Evolutionary conservation across 805 yeast genomes (phyloP), one percentile per base, ranked within the genome.

Genomic region (Jamesozyma piceae): DNA sequence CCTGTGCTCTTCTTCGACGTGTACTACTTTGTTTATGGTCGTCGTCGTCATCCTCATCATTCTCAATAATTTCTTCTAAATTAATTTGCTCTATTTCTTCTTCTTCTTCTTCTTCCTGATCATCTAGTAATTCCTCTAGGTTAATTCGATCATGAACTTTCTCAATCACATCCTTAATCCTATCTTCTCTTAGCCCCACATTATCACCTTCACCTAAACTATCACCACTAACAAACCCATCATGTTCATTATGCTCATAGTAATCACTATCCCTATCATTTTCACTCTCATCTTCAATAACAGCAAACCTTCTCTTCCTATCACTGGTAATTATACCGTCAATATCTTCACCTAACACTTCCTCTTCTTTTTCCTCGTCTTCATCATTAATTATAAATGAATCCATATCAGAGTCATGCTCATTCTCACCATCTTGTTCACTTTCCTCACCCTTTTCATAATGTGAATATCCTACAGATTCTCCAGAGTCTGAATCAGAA

Each of bases 21-120:
- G 43, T 45, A 30, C 36, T 35, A 13, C 44, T 45, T 10, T 46
- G 40, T 14, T 37, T 41, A 5, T 42, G 37, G 40, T 51, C 46
- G 18, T 39, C 46, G 4, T 62, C 68, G 6, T 66, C 63, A n/a
- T n/a, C 61, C n/a, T 57, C 58, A 19, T 63, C 65, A 28, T 60
- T 60, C n/a, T 56, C 58, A 20, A 35, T 5, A 6, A 15, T n/a
- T 15, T 22, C 30, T 22, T 15, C 34, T 20, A 31, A 31, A 4
- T 35, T n/a, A n/a, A n/a, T n/a, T n/a, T n/a, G 34, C 34, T 30
- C 34, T 17, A 30, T 6, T 8, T 40, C 38, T 14, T 39, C 41
- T n/a, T 43, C 42, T 8, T 28, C 38, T n/a, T n/a, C 11, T 26
- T 26, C 11, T n/a, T 30, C 33, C 11, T 30, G 15, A 15, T n/a